Base-by-base conservation (phyloP, 2,329 filamentous ascomycete species). In the Calonectria honghensis region DNA sequence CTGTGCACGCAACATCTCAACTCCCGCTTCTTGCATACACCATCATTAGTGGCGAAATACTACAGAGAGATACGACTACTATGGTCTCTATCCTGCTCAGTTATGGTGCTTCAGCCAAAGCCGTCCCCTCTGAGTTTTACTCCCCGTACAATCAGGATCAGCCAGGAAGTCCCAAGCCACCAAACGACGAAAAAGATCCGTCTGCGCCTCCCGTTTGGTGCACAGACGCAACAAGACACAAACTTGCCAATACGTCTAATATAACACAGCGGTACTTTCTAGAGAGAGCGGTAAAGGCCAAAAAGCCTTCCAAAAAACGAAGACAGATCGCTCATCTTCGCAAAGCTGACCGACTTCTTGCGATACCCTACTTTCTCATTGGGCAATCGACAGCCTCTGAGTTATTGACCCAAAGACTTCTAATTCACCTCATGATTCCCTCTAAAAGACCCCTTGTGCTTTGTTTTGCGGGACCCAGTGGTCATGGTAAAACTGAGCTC, bases 311-410 rank as follows among this genome's bases (percentile, higher is more conserved):
- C 27, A 54, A 54, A 20, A 54, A 54, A 6, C 13, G 24, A 18
- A 54, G 51, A 32, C 51, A 54, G 27, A 31, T 54, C 18, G 51
- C 51, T 10, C 24, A 20, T 4, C 27, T 54, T 54, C 51, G 51
- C 24, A 54, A 54, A 4, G 51, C 51, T 31, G 27, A 31, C 16
- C 51, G 51, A 7, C 51, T 54, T 54, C 51, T 54, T 20, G 51
- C n/a, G 9, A 54, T 54, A 54, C 51, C 51, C 13, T 54, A 54
- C 27, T 54, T 54, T 54, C 51, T 54, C 16, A 54, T 54, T 3
- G 51, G 51, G 10, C 51, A 54, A 54, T 29, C 51, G 4, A 54
- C 27, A 32, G 51, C 51, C 20, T 31, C 51, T 10, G 51, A 54
- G 27, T 14, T 31, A 4, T 20, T 54, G 27, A 54, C 18, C 16